Base-by-base conservation (phyloP, 257 asterid species). In the Ballota nigra region DNA sequence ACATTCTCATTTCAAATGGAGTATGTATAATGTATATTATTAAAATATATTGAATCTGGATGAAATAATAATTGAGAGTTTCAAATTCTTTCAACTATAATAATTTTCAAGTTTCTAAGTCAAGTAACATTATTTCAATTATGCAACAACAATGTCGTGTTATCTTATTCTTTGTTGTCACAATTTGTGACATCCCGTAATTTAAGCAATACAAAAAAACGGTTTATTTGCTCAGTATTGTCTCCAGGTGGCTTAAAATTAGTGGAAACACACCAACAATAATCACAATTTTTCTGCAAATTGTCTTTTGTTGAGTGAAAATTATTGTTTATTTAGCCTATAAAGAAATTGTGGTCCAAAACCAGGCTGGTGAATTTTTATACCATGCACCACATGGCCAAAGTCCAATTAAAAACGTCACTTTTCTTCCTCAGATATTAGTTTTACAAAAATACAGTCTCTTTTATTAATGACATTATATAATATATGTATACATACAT, bases 241-340 rank as follows among this genome's bases (percentile, higher is more conserved):
- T 68, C 43, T 61, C 28, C 24, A 43, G 45, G 5, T 66, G 62
- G 28, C 51, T 70, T 61, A 43, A 24, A 45, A 16, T 13, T 67
- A 53, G 68, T 16, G 22, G 67, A 64, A 67, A 53, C 67, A 67
- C 15, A 38, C 52, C 66, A 72, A 41, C 56, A 69, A 23, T n/a
- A 56, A 29, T 64, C 45, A 31, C 73, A 56, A 3, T 1, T 24
- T 33, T 70, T 64, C 38, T 29, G 69, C 81, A 56, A 22, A 64
- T 63, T 56, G 73, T 70, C 64, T 76, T 47, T 70, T 55, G 61
- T 6, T 11, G 11, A 38, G 23, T 43, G 70, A 33, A 43, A 70
- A 29, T 8, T 70, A 26, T 43, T 19, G 24, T 55, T 16, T 40
- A 40, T 40, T 63, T 53, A 26, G 31, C 29, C 10, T 61, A n/a